Conservation (phyloP, 2,329 filamentous ascomycete genomes). For the Botrytis tulipae region DNA sequence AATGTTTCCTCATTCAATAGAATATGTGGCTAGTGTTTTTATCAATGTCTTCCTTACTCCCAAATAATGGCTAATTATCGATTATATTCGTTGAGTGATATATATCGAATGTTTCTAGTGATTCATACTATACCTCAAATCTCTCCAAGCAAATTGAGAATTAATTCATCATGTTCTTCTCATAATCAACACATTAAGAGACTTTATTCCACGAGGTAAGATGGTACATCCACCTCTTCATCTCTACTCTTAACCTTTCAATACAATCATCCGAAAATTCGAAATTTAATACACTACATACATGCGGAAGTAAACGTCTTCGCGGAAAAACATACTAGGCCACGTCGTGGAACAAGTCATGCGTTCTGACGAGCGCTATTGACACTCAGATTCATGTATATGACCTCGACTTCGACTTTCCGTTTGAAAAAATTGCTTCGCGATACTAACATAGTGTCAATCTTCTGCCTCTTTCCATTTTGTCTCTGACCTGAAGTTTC, state of each 20-base stretch:
- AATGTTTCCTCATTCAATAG: not conserved
- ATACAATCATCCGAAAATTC: not conserved
- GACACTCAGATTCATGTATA: not conserved
- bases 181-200: not conserved
- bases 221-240: not conserved
- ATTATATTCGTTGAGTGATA: not conserved
- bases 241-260: not conserved
- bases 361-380: not conserved
- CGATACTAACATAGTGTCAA: not conserved
- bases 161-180: not conserved
- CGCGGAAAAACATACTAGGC: not conserved
- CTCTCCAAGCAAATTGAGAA: not conserved
- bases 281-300: not conserved
- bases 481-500: not conserved
- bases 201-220: fast-evolving
- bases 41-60: too few species aligned
- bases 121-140: not conserved
- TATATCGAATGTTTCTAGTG: too few species aligned
- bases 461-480: fast-evolving
- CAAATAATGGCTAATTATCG: not conserved
- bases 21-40: too few species aligned
- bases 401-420: not conserved
- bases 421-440: not conserved
- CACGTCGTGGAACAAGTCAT: not conserved
- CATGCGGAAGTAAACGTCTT: not conserved